Base-by-base conservation (phyloP, 257 asterid species). In the Paraleonurus japonicus region DNA sequence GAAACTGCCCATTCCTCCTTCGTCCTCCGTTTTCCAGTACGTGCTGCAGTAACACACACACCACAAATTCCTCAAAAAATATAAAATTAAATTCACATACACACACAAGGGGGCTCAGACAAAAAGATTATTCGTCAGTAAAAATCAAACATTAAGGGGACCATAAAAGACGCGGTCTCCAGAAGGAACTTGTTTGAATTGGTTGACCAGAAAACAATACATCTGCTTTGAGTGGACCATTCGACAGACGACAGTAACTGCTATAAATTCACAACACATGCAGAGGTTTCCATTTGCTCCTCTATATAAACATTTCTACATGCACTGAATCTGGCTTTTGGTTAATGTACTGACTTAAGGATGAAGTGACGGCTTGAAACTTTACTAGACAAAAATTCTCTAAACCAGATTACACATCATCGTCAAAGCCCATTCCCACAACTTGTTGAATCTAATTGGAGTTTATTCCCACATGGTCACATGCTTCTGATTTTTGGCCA, bases 1-100 rank as follows among this genome's bases (percentile, higher is more conserved):
- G 66, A 89, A 81, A 68, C 87, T 83, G n/a, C 82, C 85, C 79
- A 85, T 43, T 39, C 95, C 95, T 75, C 87, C 92, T 58, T 91
- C 98, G 0, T 94, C 97, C 69, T 94, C 97, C 58, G 84, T 65
- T 85, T 87, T 94, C 97, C 97, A 91, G 89, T 61, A 89, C 59
- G 85, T 73, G 89, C 97, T 94, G 95, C 78, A 78, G 73, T 76
- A 65, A 61, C 64, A 71, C 71, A 70, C 1, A 69, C 13, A 70
- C 75, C 58, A 69, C 30, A 39, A 63, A 53, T 61, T 17, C 57
- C 24, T 16, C 57, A 50, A 50, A 50, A 50, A 48, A 4, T 48
- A 16, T 11, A 4, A 48, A 50, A 47, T n/a, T 1, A 17, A 48
- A 48, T 48, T 5, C 55, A n/a, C 2, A 41, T n/a, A 41, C 23